phyloP scores from a whole-genome alignment of 352 stramenopile genomes.

The Globisporangium uncinulatum region DNA sequence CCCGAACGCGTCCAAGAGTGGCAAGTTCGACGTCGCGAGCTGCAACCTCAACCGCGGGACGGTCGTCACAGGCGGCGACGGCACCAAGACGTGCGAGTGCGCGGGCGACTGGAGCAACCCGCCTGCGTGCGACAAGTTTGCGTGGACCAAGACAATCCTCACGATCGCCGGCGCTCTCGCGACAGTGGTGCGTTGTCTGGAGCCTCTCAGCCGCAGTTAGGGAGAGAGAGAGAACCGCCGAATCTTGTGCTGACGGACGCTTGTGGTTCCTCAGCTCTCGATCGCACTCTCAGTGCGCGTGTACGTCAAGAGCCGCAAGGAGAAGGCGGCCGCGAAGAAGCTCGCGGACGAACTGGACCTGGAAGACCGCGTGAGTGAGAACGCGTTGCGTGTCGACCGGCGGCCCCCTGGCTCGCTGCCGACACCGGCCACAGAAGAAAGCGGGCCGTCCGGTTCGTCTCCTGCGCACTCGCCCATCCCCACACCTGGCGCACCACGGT shows the following conservation, averaged over 20 bases:
- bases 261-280: conserved; percentile 27
- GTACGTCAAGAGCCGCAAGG: conserved; percentile 33
- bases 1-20: conserved; percentile 3
- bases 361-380: conserved; percentile 12
- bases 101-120: conserved; percentile 57
- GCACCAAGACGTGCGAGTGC: conserved; percentile 37
- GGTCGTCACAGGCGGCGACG: conserved; percentile 30
- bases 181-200: conserved; percentile 23
- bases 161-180: conserved; percentile 54
- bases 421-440: conserved; percentile 3
- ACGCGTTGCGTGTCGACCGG: conserved; percentile 11
- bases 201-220: neutral
- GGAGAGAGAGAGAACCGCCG: too few species aligned
- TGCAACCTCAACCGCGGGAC: conserved; percentile 55
- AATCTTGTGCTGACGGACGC: neutral
- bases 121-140: conserved; percentile 40
- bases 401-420: conserved; percentile 7
- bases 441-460: neutral
- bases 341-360: conserved; percentile 8
- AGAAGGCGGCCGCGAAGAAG: conserved; percentile 1
- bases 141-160: conserved; percentile 51
- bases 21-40: conserved; percentile 24
- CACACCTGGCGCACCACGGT: neutral
- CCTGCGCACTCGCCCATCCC: neutral
- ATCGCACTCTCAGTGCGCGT: conserved; percentile 48